Conservation (phyloP, 1,284 basidiomycete species). For the Moesziomyces globuligerus region DNA sequence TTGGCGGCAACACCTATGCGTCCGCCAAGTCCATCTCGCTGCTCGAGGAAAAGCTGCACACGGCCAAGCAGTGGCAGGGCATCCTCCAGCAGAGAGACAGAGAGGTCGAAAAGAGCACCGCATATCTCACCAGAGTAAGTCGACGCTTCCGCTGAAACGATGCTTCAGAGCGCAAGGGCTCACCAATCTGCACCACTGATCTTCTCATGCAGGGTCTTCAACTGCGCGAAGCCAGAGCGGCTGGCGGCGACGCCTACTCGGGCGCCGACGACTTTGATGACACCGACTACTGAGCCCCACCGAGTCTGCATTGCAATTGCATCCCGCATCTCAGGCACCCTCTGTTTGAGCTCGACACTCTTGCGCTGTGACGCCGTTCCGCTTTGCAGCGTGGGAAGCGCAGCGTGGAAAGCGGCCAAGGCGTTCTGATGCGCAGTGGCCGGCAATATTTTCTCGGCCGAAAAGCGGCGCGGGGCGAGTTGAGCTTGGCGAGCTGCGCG, state of each 20-base stretch:
- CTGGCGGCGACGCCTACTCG: conserved; percentile 14
- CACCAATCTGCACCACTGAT: too few relatives aligned
- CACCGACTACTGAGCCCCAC: conserved; percentile 21
- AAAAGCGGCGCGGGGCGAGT: neutral
- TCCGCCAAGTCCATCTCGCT: conserved; percentile 18
- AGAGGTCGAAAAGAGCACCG: conserved; percentile 29
- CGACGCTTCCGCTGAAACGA: neutral
- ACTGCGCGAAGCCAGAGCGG: conserved; percentile 20
- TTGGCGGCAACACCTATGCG: conserved; percentile 24
- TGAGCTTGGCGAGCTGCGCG: neutral
- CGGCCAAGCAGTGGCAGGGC: conserved; percentile 41
- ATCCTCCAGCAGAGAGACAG: conserved; percentile 38
- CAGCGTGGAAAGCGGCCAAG: too few relatives aligned
- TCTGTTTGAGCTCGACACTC: neutral
- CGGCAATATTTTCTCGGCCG: neutral
- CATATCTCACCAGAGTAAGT: conserved; percentile 31
- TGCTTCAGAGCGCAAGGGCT: too few relatives aligned
- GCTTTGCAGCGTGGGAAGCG: too few relatives aligned
- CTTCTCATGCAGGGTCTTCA: conserved; percentile 8
- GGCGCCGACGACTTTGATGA: conserved; percentile 35
- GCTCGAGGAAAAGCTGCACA: conserved; percentile 36
- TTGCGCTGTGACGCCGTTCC: too few relatives aligned
- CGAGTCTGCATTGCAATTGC: neutral
- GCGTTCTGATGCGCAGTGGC: too few relatives aligned
- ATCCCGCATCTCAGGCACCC: neutral